Percentiles rank a stretch among this genome's conserved stretches.
Conservation (phyloP, 2,329 filamentous ascomycete species). For the Daldinia sp. region DNA sequence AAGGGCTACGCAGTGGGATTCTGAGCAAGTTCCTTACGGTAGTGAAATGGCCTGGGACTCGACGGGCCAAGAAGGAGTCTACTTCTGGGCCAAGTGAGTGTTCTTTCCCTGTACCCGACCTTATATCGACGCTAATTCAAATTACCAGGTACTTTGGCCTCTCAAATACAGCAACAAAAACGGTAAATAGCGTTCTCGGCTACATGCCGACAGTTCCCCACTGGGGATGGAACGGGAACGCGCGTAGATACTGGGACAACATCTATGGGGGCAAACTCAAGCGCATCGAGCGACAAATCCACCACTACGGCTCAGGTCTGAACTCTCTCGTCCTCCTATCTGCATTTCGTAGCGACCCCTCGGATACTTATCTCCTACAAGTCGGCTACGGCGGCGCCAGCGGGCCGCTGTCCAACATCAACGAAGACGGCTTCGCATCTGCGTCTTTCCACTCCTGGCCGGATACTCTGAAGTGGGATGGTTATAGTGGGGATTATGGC, state of each 20-base stretch:
- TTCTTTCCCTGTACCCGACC: not conserved
- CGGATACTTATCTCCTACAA: conserved; percentile 59
- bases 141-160: conserved; percentile 57
- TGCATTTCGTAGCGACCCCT: conserved; percentile 56
- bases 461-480: conserved; percentile 64
- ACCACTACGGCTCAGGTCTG: conserved; percentile 68
- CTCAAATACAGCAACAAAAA: conserved; percentile 55
- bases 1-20: conserved; percentile 60
- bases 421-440: conserved; percentile 61
- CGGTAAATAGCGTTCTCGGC: conserved; percentile 61
- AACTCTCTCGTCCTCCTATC: conserved; percentile 64
- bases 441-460: conserved; percentile 66
- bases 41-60: conserved; percentile 71
- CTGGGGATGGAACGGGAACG: conserved; percentile 71
- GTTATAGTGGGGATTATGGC: conserved; percentile 66
- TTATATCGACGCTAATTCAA: not conserved
- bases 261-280: conserved; percentile 55
- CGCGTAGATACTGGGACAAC: conserved; percentile 68
- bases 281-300: conserved; percentile 60
- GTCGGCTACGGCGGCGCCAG: conserved; percentile 63
- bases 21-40: conserved; percentile 61
- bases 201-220: conserved; percentile 66
- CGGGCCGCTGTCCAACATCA: conserved; percentile 64
- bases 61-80: conserved; percentile 68
- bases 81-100: conserved; percentile 62